These are phyloP conservation scores for Colletotrichum sp. DNA, from an alignment of 2,329 filamentous ascomycete species.

Conservation along the genomic window DNA sequence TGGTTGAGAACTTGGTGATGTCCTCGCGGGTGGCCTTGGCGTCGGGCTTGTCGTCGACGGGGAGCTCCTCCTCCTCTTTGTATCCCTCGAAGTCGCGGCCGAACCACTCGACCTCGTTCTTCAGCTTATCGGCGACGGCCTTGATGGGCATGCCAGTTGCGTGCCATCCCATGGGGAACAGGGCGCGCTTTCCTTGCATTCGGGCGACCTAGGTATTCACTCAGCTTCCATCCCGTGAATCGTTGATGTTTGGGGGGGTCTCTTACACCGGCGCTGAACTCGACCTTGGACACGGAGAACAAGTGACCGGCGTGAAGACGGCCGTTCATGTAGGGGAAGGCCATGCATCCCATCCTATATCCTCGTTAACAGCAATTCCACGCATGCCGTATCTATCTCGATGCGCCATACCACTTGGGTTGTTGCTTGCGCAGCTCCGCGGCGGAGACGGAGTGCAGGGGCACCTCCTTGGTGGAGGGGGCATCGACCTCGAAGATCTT, in stretches of 20 bases:
- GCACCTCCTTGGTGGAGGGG: constrained; percentile 77
- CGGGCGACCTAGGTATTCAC: constrained; percentile 53
- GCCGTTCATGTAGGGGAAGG: constrained; percentile 78
- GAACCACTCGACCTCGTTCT: constrained; percentile 87
- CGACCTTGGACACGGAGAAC: constrained; percentile 91
- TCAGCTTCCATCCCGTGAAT: not conserved
- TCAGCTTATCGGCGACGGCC: constrained; percentile 93
- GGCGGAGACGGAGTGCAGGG: constrained; percentile 73
- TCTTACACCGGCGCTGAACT: constrained; percentile 81
- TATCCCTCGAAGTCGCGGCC: constrained; percentile 85
- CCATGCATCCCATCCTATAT: constrained; percentile 34
- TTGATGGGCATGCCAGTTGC: constrained; percentile 98
- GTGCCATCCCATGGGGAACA: constrained; percentile 95
- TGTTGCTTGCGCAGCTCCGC: constrained; percentile 78
- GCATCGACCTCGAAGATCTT: constrained; percentile 86
- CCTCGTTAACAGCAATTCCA: not conserved
- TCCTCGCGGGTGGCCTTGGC: constrained; percentile 73
- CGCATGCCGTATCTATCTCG: constrained; percentile 55
- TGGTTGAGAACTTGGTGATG: constrained; percentile 87
- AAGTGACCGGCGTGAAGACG: constrained; percentile 89
- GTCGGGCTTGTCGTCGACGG: constrained; percentile 53
- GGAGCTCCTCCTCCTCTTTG: constrained; percentile 63
- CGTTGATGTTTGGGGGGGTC: not conserved
- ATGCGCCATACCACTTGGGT: constrained; percentile 83
- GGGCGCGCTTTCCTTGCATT: constrained; percentile 85